Conservation (phyloP, 768 basidiomycete genomes). For the Amyloporia xantha region DNA sequence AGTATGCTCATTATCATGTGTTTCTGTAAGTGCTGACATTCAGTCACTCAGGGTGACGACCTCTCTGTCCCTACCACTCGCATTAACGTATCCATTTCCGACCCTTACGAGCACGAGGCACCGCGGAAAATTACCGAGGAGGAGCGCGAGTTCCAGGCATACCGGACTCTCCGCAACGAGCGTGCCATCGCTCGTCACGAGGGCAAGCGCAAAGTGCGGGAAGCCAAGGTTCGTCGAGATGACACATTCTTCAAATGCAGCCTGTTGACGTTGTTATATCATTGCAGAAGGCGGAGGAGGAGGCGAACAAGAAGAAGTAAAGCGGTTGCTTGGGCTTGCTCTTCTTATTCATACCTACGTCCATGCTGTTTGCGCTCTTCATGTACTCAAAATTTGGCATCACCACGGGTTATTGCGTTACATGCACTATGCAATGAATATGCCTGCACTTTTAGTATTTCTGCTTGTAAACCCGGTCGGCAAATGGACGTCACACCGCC, state of each 20-base stretch:
- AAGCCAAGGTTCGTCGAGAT: slow-evolving; percentile 62
- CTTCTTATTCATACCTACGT: slow-evolving; percentile 11
- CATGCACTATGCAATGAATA: slow-evolving; percentile 30
- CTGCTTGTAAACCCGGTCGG: too few relatives aligned
- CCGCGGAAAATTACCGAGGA: slow-evolving; percentile 91
- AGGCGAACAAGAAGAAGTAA: slow-evolving; percentile 88
- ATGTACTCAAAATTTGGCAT: slow-evolving; percentile 33
- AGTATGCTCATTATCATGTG: slow-evolving; percentile 2
- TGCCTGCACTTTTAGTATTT: slow-evolving; percentile 1
- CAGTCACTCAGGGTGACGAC: slow-evolving; percentile 64
- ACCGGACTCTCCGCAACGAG: slow-evolving; percentile 77
- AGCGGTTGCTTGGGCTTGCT: slow-evolving; percentile 18
- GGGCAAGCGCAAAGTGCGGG: slow-evolving; percentile 81
- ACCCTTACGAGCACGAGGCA: slow-evolving; percentile 61
- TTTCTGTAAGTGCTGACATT: background rate
- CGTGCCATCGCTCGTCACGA: slow-evolving; percentile 80
- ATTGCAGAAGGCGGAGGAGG: slow-evolving; percentile 81
- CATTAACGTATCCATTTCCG: slow-evolving; percentile 56
- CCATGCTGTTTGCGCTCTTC: slow-evolving; percentile 19
- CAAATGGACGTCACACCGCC: too few relatives aligned
- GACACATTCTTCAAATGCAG: background rate
- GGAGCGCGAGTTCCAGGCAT: slow-evolving; percentile 87
- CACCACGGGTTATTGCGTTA: slow-evolving; percentile 25
- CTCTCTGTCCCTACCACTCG: slow-evolving; percentile 76
- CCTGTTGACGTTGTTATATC: slow-evolving; percentile 13